Evolutionary conservation across 176 grass and related monocot genomes (phyloP).

Genomic region (Eremochloa ophiuroides): DNA sequence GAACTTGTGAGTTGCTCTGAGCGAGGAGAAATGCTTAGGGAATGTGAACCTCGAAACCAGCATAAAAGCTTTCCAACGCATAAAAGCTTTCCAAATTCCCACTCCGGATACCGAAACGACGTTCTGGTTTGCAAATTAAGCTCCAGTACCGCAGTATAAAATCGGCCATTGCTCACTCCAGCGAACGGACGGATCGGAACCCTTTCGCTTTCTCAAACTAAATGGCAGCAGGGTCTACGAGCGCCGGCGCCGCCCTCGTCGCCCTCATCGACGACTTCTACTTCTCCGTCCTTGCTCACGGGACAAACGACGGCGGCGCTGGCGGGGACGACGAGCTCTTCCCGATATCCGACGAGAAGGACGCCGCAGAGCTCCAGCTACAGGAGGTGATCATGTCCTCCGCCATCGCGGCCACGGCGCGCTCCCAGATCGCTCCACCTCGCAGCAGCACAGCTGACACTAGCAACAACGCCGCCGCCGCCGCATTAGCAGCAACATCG

Average conservation of each 20-base stretch:
- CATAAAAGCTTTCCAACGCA: too few species aligned
- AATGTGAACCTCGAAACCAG: not conserved
- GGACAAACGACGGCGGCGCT: not conserved
- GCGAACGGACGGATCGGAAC: not conserved
- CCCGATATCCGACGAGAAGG: constrained; percentile 69
- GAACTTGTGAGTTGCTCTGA: too few species aligned
- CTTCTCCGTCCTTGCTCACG: constrained; percentile 46
- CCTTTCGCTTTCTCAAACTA: not conserved
- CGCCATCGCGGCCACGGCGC: not conserved
- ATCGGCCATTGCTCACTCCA: not conserved
- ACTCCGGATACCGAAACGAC: not conserved
- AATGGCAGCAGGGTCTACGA: constrained; percentile 26
- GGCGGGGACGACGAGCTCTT: constrained; percentile 38
- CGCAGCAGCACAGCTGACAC: too few species aligned
- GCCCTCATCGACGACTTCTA: constrained; percentile 53
- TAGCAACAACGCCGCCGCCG: not conserved
- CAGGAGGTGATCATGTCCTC: constrained; percentile 61
- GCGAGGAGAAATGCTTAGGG: too few species aligned
- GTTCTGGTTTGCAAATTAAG: not conserved
- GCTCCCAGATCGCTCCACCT: not conserved
- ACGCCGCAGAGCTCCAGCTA: constrained; percentile 54
- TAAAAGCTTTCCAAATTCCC: constrained; percentile 17
- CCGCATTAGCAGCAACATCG: too few species aligned
- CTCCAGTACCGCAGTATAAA: not conserved
- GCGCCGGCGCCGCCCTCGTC: constrained; percentile 5